These are phyloP conservation scores for Pythium graminicola DNA, from an alignment of 352 stramenopile species.

Conservation along the genomic window DNA sequence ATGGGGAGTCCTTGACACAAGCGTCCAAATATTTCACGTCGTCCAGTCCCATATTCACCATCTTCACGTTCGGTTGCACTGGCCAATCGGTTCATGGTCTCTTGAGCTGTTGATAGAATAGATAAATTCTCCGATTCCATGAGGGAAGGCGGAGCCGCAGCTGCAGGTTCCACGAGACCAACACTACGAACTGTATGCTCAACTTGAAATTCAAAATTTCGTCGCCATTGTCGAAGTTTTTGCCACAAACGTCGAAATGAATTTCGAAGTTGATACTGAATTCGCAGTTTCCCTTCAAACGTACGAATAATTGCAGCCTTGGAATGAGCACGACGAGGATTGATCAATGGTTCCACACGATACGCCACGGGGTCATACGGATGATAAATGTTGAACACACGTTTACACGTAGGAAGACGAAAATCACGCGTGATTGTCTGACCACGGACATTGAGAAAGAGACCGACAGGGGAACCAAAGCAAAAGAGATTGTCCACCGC, in stretches of 20 bases:
- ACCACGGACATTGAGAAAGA: conserved; percentile 86
- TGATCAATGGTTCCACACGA: conserved; percentile 86
- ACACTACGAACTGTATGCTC: conserved; percentile 58
- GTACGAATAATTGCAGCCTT: conserved; percentile 81
- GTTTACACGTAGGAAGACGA: conserved; percentile 66
- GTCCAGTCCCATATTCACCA: conserved; percentile 23
- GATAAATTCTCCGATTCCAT: neutral
- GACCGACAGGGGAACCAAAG: conserved; percentile 85
- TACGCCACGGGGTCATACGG: conserved; percentile 90
- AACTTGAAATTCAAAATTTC: conserved; percentile 71
- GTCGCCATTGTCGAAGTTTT: conserved; percentile 62
- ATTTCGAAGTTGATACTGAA: conserved; percentile 83
- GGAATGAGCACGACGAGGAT: conserved; percentile 59
- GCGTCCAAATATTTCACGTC: conserved; percentile 47
- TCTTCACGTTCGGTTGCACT: conserved; percentile 15
- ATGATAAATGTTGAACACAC: conserved; percentile 91
- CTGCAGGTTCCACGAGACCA: conserved; percentile 51
- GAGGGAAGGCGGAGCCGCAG: neutral
- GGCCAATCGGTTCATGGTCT: neutral
- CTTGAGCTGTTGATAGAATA: neutral
- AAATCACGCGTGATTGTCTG: conserved; percentile 73
- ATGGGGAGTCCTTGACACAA: conserved; percentile 68
- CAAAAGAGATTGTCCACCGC: conserved; percentile 85
- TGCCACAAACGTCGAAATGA: conserved; percentile 77
- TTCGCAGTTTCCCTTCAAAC: conserved; percentile 75